Evolutionary conservation across 2,329 filamentous ascomycete species (phyloP), one percentile per base, ranked within the genome.

Genomic region (Parafenestella ontariensis): DNA sequence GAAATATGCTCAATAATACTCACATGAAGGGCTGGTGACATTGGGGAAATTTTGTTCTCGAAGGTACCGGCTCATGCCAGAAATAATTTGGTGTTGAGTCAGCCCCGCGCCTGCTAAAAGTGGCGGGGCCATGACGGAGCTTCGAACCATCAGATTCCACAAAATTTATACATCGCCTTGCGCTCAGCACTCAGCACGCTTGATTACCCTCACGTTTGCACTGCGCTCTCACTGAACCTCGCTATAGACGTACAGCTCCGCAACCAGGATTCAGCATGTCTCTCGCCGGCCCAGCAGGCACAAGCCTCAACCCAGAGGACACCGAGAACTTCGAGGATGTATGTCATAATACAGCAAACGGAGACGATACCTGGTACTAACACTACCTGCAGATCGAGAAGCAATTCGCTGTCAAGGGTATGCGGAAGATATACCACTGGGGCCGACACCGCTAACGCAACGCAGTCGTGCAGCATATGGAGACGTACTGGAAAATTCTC

Each of bases 401-500:
- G 84, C 95, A 98, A 78, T 99, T 99, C 72, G 95, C 95, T 26
- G 95, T 99, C 69, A 98, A 98, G 83, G 90, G 90, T 92, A 70
- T 6, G 34, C 18, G 10, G 20, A 34, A 15, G 10, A 9, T 17
- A 23, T 11, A n/a, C 15, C 18, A 20, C 21, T 5, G 17, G 24
- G 21, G 5, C 23, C 36, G 43, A 29, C 50, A 3, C 15, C 10
- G 52, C 63, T 73, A 54, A 67, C 56, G 24, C 6, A 3, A 24
- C 54, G 23, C 62, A 83, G 93, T 89, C 46, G 95, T 98, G 33
- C 91, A 96, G 78, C 95, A 99, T 78, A 91, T 99, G 85, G 86
- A 91, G 72, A 97, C 94, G 44, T 98, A 99, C 84, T 99, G 94
- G 94, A 83, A 88, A 47, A 94, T 99, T 73, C 90, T 99, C 68